These are phyloP conservation scores for Anisodus acutangulus DNA, from an alignment of 257 asterid species.

Conservation along the genomic window DNA sequence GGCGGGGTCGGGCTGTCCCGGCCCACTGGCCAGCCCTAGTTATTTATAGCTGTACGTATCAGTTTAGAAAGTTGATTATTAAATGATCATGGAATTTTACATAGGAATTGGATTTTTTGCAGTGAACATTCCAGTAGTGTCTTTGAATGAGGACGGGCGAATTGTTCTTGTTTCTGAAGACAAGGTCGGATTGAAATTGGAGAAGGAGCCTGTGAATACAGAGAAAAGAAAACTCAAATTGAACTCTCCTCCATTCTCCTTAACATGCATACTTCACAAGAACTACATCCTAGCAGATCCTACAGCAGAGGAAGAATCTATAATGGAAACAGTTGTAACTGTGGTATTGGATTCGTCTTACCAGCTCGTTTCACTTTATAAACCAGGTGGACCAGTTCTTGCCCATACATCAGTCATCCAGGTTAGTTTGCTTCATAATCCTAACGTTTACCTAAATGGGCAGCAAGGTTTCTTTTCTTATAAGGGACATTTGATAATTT, in stretches of 20 bases:
- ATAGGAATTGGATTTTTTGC: conserved; percentile 41
- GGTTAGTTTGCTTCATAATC: conserved; percentile 50
- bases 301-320: conserved; percentile 91
- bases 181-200: conserved; percentile 49
- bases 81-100: background rate
- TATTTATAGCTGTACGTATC: background rate
- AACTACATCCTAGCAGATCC: conserved; percentile 95
- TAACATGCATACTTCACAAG: conserved; percentile 86
- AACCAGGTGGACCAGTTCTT: conserved; percentile 92
- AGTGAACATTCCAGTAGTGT: conserved; percentile 86
- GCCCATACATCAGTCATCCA: conserved; percentile 67
- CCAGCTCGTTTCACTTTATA: conserved; percentile 80
- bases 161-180: conserved; percentile 68
- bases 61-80: background rate
- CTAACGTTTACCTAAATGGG: background rate
- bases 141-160: conserved; percentile 83
- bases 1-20: no score
- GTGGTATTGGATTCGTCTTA: conserved; percentile 76
- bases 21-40: no score
- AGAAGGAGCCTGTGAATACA: conserved; percentile 68
- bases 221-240: conserved; percentile 78
- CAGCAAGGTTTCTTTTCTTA: no score
- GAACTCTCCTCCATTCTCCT: conserved; percentile 61
- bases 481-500: no score
- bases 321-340: conserved; percentile 81